Evolutionary conservation across 257 asterid genomes (phyloP).

Genomic region (Cordia subcordata): DNA sequence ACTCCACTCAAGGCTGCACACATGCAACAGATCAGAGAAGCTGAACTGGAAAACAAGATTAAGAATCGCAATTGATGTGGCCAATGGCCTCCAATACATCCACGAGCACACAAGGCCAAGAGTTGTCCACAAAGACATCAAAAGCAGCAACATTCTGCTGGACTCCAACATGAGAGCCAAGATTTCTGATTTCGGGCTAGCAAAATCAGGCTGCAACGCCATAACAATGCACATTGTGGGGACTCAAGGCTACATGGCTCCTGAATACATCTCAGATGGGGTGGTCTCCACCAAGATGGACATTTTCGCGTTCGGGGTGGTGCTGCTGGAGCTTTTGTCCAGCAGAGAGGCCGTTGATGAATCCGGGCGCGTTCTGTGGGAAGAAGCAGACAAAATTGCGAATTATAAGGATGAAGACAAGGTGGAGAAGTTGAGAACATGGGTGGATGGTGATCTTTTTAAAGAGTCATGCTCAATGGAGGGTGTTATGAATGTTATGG

Average conservation of each 20-base stretch:
- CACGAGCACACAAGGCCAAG: conserved; percentile 93
- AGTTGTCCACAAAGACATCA: conserved; percentile 94
- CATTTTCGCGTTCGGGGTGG: conserved; percentile 85
- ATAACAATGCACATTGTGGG: conserved; percentile 97
- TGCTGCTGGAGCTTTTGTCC: conserved; percentile 72
- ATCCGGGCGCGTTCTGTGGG: conserved; percentile 66
- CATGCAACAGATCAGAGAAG: conserved; percentile 29
- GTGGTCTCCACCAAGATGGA: conserved; percentile 86
- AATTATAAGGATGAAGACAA: conserved; percentile 50
- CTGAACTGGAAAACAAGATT: conserved; percentile 75
- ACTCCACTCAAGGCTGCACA: conserved; percentile 73
- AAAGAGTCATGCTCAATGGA: conserved; percentile 48
- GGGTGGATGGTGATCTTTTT: conserved; percentile 56
- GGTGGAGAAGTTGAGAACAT: conserved; percentile 42
- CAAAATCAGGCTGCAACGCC: conserved; percentile 90
- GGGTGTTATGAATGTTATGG: conserved; percentile 54
- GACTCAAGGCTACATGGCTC: conserved; percentile 88
- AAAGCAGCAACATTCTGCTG: conserved; percentile 81
- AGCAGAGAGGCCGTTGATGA: conserved; percentile 64
- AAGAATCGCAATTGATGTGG: conserved; percentile 69
- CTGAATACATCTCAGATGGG: conserved; percentile 74
- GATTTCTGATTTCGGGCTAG: conserved; percentile 87
- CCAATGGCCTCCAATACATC: conserved; percentile 90
- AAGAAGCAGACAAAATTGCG: conserved; percentile 26
- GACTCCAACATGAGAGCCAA: conserved; percentile 91